Evolutionary conservation across 2,329 filamentous ascomycete species (phyloP).

Genomic region (Colletotrichum noveboracense): DNA sequence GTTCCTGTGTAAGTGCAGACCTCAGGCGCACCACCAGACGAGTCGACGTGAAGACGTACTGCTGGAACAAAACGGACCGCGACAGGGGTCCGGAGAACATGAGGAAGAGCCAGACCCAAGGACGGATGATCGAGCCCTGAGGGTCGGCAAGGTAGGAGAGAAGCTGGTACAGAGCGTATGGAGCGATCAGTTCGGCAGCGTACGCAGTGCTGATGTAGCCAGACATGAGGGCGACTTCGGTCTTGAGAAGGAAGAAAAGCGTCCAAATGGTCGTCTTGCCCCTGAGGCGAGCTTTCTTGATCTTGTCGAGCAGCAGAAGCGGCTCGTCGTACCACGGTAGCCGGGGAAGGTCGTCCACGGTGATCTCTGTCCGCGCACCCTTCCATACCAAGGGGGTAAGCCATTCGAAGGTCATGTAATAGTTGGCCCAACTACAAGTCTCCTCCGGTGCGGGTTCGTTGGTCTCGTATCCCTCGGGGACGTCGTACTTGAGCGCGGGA

Average conservation of each 20-base stretch:
- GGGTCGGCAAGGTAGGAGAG: slow-evolving; percentile 56
- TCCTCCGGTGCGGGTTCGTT: slow-evolving; percentile 54
- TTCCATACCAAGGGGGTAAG: slow-evolving; percentile 54
- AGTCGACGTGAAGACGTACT: slow-evolving; percentile 63
- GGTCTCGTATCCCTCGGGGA: slow-evolving; percentile 39
- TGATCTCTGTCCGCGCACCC: slow-evolving; percentile 48
- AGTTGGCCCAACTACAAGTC: slow-evolving; percentile 57
- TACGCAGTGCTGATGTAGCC: slow-evolving; percentile 43
- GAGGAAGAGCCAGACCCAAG: slow-evolving; percentile 59
- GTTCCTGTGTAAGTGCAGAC: slow-evolving; percentile 61
- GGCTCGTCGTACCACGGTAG: slow-evolving; percentile 63
- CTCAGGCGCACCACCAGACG: slow-evolving; percentile 62
- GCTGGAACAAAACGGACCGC: slow-evolving; percentile 57
- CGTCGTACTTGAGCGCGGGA: slow-evolving; percentile 41
- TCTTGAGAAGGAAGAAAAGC: slow-evolving; percentile 45
- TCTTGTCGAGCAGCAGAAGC: slow-evolving; percentile 46
- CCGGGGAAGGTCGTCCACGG: slow-evolving; percentile 51
- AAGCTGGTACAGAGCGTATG: slow-evolving; percentile 59
- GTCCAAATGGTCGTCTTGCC: slow-evolving; percentile 51
- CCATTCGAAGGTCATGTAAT: slow-evolving; percentile 58
- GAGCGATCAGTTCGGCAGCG: slow-evolving; percentile 53
- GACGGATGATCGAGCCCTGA: slow-evolving; percentile 46
- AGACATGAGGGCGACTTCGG: slow-evolving; percentile 50
- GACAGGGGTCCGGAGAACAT: slow-evolving; percentile 56
- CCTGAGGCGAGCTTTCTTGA: slow-evolving; percentile 48